phyloP scores from a whole-genome alignment of 2,329 filamentous ascomycete genomes.

The Fusarium agapanthi region DNA sequence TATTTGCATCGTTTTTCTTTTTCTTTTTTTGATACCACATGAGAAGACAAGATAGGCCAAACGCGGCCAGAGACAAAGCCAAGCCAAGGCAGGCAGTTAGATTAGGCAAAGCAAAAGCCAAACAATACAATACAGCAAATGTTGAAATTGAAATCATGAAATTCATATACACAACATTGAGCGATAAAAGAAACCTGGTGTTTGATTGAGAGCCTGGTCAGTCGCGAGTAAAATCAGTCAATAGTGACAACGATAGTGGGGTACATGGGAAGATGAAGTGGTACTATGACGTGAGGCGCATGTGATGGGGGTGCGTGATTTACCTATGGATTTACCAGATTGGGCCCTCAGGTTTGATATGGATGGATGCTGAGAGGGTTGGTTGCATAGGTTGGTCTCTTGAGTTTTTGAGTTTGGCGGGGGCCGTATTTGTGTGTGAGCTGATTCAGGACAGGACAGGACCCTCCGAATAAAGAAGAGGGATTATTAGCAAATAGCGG shows the following conservation, averaged over 20 bases:
- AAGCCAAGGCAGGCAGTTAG: conserved; percentile 17
- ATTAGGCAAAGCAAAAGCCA: conserved; percentile 34
- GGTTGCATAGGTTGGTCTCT: neutral
- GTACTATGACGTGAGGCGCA: conserved; percentile 33
- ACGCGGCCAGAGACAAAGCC: conserved; percentile 14
- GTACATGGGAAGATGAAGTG: conserved; percentile 3
- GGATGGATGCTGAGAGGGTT: neutral
- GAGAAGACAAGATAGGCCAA: conserved; percentile 23
- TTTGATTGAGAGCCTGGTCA: neutral
- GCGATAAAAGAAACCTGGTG: neutral
- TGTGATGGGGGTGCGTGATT: conserved; percentile 35
- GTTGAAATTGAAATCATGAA: conserved; percentile 19
- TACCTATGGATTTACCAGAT: conserved; percentile 17
- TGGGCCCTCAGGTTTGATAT: neutral
- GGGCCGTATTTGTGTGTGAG: conserved; percentile 10
- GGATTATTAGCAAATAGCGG: conserved; percentile 23
- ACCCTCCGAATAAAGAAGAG: conserved; percentile 21
- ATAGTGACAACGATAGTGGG: neutral
- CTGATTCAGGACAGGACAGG: conserved; percentile 17
- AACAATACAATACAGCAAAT: conserved; percentile 41
- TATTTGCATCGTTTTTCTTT: conserved; percentile 30
- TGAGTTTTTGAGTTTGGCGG: conserved; percentile 21
- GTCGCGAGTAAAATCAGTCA: neutral
- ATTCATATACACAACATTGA: neutral
- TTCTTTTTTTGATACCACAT: conserved; percentile 40